Evolutionary conservation across 345 rosid genomes (phyloP), one percentile per base, ranked within the genome.

Genomic region (Camelina laxa): DNA sequence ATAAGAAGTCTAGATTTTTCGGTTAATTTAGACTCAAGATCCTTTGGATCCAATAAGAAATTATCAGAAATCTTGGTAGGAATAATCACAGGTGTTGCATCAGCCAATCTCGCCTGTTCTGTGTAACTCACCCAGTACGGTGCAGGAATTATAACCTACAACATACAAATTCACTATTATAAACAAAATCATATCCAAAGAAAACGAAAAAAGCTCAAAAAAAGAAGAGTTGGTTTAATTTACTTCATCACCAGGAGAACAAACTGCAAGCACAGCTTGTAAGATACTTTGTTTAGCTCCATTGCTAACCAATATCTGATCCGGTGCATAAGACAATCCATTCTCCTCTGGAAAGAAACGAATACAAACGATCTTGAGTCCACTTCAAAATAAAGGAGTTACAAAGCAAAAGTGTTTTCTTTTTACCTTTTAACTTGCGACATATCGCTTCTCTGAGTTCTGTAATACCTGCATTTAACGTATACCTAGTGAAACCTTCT

Each of bases 101-200:
- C 97, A 4, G 97, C 98, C 48, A 96, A 70, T 83, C 96, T 91
- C 48, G 93, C 96, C 49, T 92, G 92, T 85, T 96, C 98, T 6
- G 98, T 94, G 84, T 96, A 96, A 86, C 99, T 96, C 59, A 96
- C 99, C 90, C 90, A 96, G 76, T 57, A 96, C 12, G 99, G 99
- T 65, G 94, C 96, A 11, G 99, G 99, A 75, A 96, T 92, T 55
- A 96, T 81, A 78, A 92, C 99, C 99, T 96, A 83, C 17, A 68
- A 41, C 56, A 38, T 13, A 8, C 20, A 58, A 58, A 17, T 2
- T 39, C 1, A 69, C 36, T 7, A 42, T 21, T 54, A 67, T 5
- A 45, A 45, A 56, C 4, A 14, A 47, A 42, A 67, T 15, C 63
- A 65, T 5, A 39, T 42, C 13, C 17, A 14, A 47, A 65, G 3